Percentiles rank a stretch among this genome's conserved stretches.
phyloP scores from a whole-genome alignment of 2,329 filamentous ascomycete species.

The Fusarium musae region DNA sequence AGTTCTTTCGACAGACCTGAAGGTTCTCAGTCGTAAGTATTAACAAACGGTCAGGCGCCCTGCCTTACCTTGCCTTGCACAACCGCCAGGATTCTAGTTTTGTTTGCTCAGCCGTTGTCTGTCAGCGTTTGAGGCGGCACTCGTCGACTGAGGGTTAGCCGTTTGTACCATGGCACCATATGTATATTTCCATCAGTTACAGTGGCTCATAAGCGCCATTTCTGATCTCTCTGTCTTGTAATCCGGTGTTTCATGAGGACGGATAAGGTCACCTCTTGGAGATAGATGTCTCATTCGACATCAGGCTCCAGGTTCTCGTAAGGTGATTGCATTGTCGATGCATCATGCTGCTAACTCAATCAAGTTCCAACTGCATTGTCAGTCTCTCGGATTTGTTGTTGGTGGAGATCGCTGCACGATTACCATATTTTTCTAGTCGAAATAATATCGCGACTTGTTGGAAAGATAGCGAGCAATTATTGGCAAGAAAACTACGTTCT shows the following conservation, averaged over 20 bases:
- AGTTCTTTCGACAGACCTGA: not conserved
- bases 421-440: not conserved
- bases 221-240: not conserved
- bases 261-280: not conserved
- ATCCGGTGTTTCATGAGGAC: constrained; percentile 8
- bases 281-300: not conserved
- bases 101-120: constrained; percentile 12
- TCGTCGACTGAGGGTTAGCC: not conserved
- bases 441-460: not conserved
- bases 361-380: not conserved
- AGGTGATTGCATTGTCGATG: not conserved
- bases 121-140: not conserved
- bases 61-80: not conserved
- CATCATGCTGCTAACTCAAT: not conserved
- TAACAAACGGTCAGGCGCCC: not conserved
- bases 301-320: not conserved
- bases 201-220: not conserved
- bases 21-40: not conserved
- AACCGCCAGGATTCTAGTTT: not conserved
- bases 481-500: not conserved
- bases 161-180: not conserved
- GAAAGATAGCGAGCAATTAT: not conserved
- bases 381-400: not conserved
- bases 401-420: not conserved
- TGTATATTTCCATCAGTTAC: not conserved